phyloP scores from a whole-genome alignment of 768 basidiomycete genomes.

The Zangia roseola region DNA sequence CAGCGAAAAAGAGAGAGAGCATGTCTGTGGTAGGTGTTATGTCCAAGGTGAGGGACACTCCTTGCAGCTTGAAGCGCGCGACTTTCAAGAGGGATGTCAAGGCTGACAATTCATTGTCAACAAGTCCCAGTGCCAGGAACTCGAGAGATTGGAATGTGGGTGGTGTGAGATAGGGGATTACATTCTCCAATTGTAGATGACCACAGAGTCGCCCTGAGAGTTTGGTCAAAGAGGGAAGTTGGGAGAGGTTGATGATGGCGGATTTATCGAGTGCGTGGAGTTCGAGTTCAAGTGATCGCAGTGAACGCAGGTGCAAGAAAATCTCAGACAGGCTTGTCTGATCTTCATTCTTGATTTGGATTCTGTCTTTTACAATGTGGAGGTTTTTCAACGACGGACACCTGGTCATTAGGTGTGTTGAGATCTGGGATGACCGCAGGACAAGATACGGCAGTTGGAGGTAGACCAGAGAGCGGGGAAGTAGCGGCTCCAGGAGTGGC shows the following conservation, averaged over 20 bases:
- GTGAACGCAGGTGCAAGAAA: too few species aligned
- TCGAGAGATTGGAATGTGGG: slow-evolving; percentile 17
- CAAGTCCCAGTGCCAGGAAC: slow-evolving; percentile 8
- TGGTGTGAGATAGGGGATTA: slow-evolving; percentile 7
- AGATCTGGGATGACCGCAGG: slow-evolving; percentile 16
- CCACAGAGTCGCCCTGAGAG: slow-evolving; percentile 16
- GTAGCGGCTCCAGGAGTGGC: slow-evolving; percentile 18
- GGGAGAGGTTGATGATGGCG: slow-evolving; percentile 28
- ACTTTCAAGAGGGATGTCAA: slow-evolving; percentile 23
- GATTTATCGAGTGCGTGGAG: too few species aligned
- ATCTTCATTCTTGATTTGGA: too few species aligned
- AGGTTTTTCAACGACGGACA: slow-evolving; percentile 21
- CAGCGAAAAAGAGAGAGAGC: slow-evolving; percentile 21
- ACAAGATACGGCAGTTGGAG: slow-evolving; percentile 10
- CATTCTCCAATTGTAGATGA: slow-evolving; percentile 15
- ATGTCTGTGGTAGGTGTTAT: slow-evolving; percentile 12
- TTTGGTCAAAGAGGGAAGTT: slow-evolving; percentile 11
- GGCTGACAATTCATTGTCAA: slow-evolving; percentile 7
- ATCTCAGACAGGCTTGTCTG: too few species aligned
- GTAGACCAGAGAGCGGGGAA: slow-evolving; percentile 20
- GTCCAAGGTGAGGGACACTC: slow-evolving; percentile 16
- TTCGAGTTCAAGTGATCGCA: too few species aligned
- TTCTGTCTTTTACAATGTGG: too few species aligned
- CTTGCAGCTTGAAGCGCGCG: slow-evolving; percentile 16
- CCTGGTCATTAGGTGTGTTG: slow-evolving; percentile 13